These are phyloP conservation scores for Nannochloris sp. DNA, from an alignment of 139 green algal genomes.

Conservation along the genomic window DNA sequence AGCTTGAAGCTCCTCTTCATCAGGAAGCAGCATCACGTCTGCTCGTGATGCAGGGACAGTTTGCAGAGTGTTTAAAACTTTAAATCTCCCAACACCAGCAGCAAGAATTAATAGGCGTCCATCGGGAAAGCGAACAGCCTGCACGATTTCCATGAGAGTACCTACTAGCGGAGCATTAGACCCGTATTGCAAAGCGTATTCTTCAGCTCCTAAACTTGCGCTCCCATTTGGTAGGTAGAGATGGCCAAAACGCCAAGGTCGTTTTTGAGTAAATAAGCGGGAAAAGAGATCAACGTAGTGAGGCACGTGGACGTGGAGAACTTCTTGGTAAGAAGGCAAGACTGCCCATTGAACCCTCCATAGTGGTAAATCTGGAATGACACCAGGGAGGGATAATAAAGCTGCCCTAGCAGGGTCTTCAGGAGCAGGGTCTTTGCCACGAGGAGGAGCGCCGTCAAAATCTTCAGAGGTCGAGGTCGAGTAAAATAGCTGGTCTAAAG, in stretches of 20 bases:
- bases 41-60: slow-evolving; percentile 32
- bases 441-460: background rate
- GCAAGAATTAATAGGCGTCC: slow-evolving; percentile 44
- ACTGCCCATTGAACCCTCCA: slow-evolving; percentile 39
- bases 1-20: slow-evolving; percentile 36
- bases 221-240: too few relatives aligned
- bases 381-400: background rate
- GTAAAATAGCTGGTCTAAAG: too few relatives aligned
- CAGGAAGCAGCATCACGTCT: slow-evolving; percentile 28
- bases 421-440: background rate
- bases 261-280: too few relatives aligned
- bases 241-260: too few relatives aligned
- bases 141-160: too few relatives aligned
- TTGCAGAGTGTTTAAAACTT: slow-evolving; percentile 20
- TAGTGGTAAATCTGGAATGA: slow-evolving; percentile 26
- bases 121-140: too few relatives aligned
- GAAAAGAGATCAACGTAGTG: too few relatives aligned
- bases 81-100: slow-evolving; percentile 26
- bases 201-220: too few relatives aligned
- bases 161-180: too few relatives aligned
- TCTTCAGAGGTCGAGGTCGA: too few relatives aligned
- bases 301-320: too few relatives aligned
- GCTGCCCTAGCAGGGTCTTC: background rate
- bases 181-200: too few relatives aligned
- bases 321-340: slow-evolving; percentile 19